Evolutionary conservation across 2,329 filamentous ascomycete species (phyloP), one percentile per base, ranked within the genome.

Genomic region (Rhexocercosporidium sp.): DNA sequence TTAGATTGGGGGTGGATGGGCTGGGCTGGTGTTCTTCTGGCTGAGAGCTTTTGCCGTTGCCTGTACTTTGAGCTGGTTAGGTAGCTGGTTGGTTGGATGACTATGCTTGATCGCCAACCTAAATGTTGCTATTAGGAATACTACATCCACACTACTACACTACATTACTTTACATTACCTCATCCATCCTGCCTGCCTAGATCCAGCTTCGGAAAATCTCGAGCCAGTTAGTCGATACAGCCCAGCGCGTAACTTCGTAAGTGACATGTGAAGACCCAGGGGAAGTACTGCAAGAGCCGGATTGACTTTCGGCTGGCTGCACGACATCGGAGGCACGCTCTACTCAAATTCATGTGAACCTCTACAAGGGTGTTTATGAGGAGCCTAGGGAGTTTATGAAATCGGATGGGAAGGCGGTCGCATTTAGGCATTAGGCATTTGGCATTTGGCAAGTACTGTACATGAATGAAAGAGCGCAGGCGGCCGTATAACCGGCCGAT

Each of bases 41-140:
- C 31, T 57, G n/a, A 37, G 20, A 37, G 12, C n/a, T n/a, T n/a
- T n/a, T 8, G 39, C 39, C 22, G 9, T 27, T 57, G 54, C 54
- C 18, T 57, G 20, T 22, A 31, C 54, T 57, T 57, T 41, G n/a
- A 53, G 54, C 54, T 57, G 53, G 53, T 31, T 59, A 37, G 54
- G 14, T 57, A 18, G 34, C 29, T 57, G 53, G 53, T 27, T 14
- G 18, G 56, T 27, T 29, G 41, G 20, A 5, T 59, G 54, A 8
- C 57, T 60, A 22, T 46, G 12, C 14, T 16, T 27, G 39, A n/a
- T 46, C 22, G 22, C 39, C 25, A 37, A 44, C 39, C 37, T 60
- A 60, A 27, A 60, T 60, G 46, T 53, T 53, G 59, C 34, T 62
- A 18, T 27, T 62, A 41, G 57, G 59, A 62, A 62, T 51, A 53